Percentiles rank a stretch among this genome's conserved stretches.
phyloP scores from a whole-genome alignment of 2,329 filamentous ascomycete genomes.

The Akanthomyces muscarius region DNA sequence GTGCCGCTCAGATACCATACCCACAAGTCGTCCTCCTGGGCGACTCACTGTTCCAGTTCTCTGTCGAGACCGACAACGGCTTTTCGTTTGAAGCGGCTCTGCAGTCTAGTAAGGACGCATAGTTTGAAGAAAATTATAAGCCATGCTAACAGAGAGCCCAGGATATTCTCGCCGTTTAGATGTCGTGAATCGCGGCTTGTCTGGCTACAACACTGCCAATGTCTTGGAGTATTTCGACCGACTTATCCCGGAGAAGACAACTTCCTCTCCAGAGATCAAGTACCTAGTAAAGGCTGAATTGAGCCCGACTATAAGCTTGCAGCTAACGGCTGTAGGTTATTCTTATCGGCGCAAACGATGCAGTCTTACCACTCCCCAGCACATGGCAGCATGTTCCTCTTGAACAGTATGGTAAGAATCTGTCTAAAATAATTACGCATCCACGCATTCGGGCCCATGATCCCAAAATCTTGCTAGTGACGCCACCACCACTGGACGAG shows the following conservation, averaged over 20 bases:
- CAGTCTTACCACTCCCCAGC: slow-evolving; percentile 59
- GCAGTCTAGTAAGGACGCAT: slow-evolving; percentile 51
- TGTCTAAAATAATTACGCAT: slow-evolving; percentile 69
- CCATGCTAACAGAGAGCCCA: slow-evolving; percentile 30
- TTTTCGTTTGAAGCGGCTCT: slow-evolving; percentile 73
- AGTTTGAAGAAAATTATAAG: background rate
- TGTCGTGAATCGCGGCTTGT: slow-evolving; percentile 82
- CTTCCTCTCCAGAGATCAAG: slow-evolving; percentile 55
- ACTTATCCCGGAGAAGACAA: slow-evolving; percentile 64
- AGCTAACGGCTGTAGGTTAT: slow-evolving; percentile 52
- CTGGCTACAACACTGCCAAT: slow-evolving; percentile 79
- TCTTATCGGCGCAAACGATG: slow-evolving; percentile 89
- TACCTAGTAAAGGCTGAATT: slow-evolving; percentile 51
- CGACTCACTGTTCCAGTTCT: slow-evolving; percentile 78
- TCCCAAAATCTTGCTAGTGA: slow-evolving; percentile 71
- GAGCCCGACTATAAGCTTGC: background rate
- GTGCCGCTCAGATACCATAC: slow-evolving; percentile 46
- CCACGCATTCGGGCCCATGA: slow-evolving; percentile 64
- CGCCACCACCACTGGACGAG: slow-evolving; percentile 80
- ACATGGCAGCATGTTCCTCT: slow-evolving; percentile 74
- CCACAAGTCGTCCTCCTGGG: slow-evolving; percentile 81
- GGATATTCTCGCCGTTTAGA: slow-evolving; percentile 75
- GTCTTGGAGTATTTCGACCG: slow-evolving; percentile 64
- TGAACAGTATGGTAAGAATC: slow-evolving; percentile 69
- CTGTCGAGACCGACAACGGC: slow-evolving; percentile 57